Evolutionary conservation across 805 yeast species (phyloP).

Genomic region (Metschnikowia santaceciliae): DNA sequence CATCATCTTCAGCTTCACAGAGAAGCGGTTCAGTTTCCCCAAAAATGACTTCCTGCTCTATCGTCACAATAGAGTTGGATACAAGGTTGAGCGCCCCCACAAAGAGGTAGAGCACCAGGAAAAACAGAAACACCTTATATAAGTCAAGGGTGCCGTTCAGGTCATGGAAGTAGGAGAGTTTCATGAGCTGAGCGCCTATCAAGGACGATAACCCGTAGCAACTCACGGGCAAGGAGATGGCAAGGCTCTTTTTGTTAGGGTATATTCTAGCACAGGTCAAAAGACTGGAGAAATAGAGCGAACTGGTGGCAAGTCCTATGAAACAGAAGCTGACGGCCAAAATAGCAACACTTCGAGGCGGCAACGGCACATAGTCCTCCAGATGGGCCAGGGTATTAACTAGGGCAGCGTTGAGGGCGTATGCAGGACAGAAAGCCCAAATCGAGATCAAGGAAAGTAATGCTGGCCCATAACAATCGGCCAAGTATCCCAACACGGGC

Average conservation of each 20-base stretch:
- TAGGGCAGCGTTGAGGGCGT: constrained; percentile 37
- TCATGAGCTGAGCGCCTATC: constrained; percentile 62
- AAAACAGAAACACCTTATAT: constrained; percentile 47
- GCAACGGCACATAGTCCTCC: constrained; percentile 1
- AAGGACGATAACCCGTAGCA: constrained; percentile 82
- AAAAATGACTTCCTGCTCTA: constrained; percentile 48
- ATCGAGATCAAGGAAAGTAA: constrained; percentile 60
- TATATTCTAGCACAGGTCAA: constrained; percentile 83
- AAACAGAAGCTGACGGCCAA: constrained; percentile 49
- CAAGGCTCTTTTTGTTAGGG: constrained; percentile 70
- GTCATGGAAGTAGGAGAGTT: constrained; percentile 35
- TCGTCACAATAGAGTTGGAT: constrained; percentile 60
- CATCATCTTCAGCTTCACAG: constrained; percentile 7
- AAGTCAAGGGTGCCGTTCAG: constrained; percentile 40
- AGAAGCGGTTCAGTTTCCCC: constrained; percentile 20
- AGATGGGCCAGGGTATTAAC: constrained; percentile 14
- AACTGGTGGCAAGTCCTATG: constrained; percentile 70
- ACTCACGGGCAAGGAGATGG: constrained; percentile 85
- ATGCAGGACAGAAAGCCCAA: constrained; percentile 64
- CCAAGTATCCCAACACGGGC: constrained; percentile 76
- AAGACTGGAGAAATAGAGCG: constrained; percentile 66
- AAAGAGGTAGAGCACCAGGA: constrained; percentile 50
- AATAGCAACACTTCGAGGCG: constrained; percentile 37
- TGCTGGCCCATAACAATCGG: constrained; percentile 84
- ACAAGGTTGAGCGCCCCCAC: constrained; percentile 60